These are phyloP conservation scores for Boletus pseudopeckii DNA, from an alignment of 768 basidiomycete genomes.

Conservation along the genomic window DNA sequence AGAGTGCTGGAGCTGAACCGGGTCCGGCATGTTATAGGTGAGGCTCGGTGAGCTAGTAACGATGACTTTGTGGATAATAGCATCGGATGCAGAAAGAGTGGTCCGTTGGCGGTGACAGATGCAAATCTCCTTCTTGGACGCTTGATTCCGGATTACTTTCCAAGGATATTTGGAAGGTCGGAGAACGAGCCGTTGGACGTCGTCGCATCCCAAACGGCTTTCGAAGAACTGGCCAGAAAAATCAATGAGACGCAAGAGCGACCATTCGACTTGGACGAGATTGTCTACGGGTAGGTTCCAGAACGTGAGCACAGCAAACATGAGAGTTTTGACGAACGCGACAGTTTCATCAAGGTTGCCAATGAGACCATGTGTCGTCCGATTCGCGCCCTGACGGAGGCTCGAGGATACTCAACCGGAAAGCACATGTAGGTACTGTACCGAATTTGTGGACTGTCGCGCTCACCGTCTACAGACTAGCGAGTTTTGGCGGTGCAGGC, in stretches of 20 bases:
- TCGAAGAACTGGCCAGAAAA: conserved; percentile 62
- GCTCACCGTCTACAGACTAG: conserved; percentile 46
- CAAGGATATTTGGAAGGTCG: conserved; percentile 89
- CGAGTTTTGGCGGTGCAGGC: conserved; percentile 87
- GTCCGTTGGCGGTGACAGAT: conserved; percentile 88
- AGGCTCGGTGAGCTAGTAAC: conserved; percentile 9
- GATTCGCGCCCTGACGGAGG: conserved; percentile 88
- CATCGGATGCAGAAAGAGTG: conserved; percentile 64
- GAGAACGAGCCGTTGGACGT: conserved; percentile 83
- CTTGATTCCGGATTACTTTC: conserved; percentile 86
- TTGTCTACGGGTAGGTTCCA: conserved; percentile 74
- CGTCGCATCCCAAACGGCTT: conserved; percentile 62
- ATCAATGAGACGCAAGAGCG: conserved; percentile 66
- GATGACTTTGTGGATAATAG: not conserved
- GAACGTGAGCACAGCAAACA: not conserved
- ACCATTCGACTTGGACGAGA: conserved; percentile 70
- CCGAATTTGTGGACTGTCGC: not conserved
- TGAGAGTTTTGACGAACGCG: not conserved
- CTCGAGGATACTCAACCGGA: conserved; percentile 77
- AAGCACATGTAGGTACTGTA: conserved; percentile 54
- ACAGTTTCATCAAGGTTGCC: conserved; percentile 89
- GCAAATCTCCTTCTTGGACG: conserved; percentile 90
- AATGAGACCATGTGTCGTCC: conserved; percentile 97
- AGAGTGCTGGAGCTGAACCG: conserved; percentile 91
- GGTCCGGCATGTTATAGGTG: conserved; percentile 90